Evolutionary conservation across 1,284 basidiomycete genomes (phyloP).

Genomic region (Austroboletus novae-zelandiae): DNA sequence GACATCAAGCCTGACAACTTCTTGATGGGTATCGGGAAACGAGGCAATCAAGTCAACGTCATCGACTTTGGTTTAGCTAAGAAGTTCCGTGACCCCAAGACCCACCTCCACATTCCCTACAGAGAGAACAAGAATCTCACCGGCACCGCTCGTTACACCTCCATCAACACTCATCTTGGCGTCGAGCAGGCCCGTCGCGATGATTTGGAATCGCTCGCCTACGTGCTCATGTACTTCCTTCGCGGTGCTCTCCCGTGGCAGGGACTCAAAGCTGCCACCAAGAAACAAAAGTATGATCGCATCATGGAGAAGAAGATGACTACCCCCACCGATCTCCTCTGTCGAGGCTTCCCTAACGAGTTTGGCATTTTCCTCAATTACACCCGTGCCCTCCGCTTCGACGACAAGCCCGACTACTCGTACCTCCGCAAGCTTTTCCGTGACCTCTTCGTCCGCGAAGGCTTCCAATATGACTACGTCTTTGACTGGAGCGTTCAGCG

Average conservation of each 20-base stretch:
- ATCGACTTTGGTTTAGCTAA: slow-evolving; percentile 99
- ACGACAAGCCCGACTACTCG: slow-evolving; percentile 98
- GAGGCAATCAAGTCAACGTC: slow-evolving; percentile 98
- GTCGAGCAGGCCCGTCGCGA: slow-evolving; percentile 96
- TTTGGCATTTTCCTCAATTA: slow-evolving; percentile 98
- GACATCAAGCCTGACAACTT: slow-evolving; percentile 99
- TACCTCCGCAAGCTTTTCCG: slow-evolving; percentile 98
- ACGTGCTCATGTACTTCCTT: slow-evolving; percentile 98
- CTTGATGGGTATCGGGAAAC: slow-evolving; percentile 99
- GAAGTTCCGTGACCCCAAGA: slow-evolving; percentile 99
- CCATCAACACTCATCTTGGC: slow-evolving; percentile 98
- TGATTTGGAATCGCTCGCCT: slow-evolving; percentile 94
- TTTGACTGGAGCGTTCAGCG: slow-evolving; percentile 97
- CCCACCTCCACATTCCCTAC: slow-evolving; percentile 98
- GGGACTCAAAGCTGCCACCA: slow-evolving; percentile 95
- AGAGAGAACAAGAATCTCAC: slow-evolving; percentile 99
- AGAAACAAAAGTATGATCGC: slow-evolving; percentile 99
- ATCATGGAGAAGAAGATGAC: slow-evolving; percentile 99
- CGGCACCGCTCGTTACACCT: slow-evolving; percentile 98
- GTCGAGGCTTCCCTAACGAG: slow-evolving; percentile 96
- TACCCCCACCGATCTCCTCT: slow-evolving; percentile 92
- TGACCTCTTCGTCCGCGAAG: slow-evolving; percentile 94
- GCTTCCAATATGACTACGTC: slow-evolving; percentile 97
- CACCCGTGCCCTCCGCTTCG: slow-evolving; percentile 93
- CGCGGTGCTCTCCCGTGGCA: slow-evolving; percentile 97